Evolutionary conservation across 345 rosid genomes (phyloP), one percentile per base, ranked within the genome.

Genomic region (Lepidium aucheri): DNA sequence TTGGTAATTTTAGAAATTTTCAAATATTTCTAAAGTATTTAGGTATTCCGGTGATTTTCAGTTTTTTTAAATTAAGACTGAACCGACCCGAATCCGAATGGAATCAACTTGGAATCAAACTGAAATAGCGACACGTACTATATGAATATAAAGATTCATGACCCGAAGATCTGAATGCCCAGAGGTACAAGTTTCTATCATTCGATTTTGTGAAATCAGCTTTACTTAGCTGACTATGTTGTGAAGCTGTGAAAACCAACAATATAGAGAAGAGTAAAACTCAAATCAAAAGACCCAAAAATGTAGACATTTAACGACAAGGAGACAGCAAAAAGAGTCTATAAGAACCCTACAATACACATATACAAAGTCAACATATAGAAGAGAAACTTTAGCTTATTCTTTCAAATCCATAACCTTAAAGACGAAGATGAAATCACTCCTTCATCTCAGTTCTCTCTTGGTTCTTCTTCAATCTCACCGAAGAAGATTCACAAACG

Each of bases 401-500:
- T 64, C 60, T 20, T 47, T 18, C 13, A 32, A 16, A 53, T 53
- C 47, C 35, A 41, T 69, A 53, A 59, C 49, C 58, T 17, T 5
- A 9, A 63, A n/a, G 54, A 24, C 24, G n/a, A 49, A 72, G 76
- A 72, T 72, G 71, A 65, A 71, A 72, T 49, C 33, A 57, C 32
- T 63, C 39, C 76, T n/a, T n/a, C n/a, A 65, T 72, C 66, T 72
- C 66, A 49, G 28, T 58, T 14, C 34, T 70, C 63, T 60, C 20
- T 17, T 45, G 24, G 3, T 45, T 45, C 26, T 45, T 10, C 18
- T 5, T 17, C 1, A 0, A 33, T 12, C 65, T 46, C 77, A 90
- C 66, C 95, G 73, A 8, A 94, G 83, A 62, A 91, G 92, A 63
- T 85, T 88, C 69, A 88, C 86, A 33, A 90, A 94, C 24, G 95